Conservation (phyloP, 805 yeast genomes). For the Candida silvatica region DNA sequence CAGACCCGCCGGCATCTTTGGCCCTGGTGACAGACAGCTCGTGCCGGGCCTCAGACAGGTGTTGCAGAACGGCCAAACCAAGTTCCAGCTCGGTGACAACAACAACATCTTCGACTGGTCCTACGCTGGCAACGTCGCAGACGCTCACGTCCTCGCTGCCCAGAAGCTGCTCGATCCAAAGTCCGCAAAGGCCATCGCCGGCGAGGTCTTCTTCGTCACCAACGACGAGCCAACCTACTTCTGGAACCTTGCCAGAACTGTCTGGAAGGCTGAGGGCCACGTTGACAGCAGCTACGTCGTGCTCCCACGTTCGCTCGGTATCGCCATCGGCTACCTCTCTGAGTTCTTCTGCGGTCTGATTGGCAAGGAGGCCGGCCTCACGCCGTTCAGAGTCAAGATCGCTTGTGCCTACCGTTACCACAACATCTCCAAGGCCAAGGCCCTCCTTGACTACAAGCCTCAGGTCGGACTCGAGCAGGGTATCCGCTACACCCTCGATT, state of each 20-base stretch:
- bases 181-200: slow-evolving; percentile 47
- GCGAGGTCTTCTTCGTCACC: slow-evolving; percentile 84
- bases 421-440: slow-evolving; percentile 81
- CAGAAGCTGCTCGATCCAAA: slow-evolving; percentile 49
- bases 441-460: slow-evolving; percentile 71
- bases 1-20: slow-evolving; percentile 97
- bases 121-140: slow-evolving; percentile 97
- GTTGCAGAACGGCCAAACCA: slow-evolving; percentile 76
- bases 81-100: slow-evolving; percentile 92
- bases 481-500: slow-evolving; percentile 66
- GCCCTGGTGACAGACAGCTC: slow-evolving; percentile 96
- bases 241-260: slow-evolving; percentile 94
- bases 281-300: slow-evolving; percentile 63
- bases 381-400: slow-evolving; percentile 89
- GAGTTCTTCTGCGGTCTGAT: slow-evolving; percentile 59
- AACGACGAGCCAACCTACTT: slow-evolving; percentile 93
- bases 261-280: slow-evolving; percentile 95
- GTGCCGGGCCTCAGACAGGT: slow-evolving; percentile 88
- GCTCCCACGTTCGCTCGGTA: slow-evolving; percentile 66
- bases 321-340: slow-evolving; percentile 74
- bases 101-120: slow-evolving; percentile 94
- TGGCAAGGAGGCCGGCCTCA: slow-evolving; percentile 86
- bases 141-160: slow-evolving; percentile 92
- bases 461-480: slow-evolving; percentile 73
- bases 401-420: slow-evolving; percentile 93